phyloP scores from a whole-genome alignment of 257 asterid genomes.

The Solanum stenotomum region DNA sequence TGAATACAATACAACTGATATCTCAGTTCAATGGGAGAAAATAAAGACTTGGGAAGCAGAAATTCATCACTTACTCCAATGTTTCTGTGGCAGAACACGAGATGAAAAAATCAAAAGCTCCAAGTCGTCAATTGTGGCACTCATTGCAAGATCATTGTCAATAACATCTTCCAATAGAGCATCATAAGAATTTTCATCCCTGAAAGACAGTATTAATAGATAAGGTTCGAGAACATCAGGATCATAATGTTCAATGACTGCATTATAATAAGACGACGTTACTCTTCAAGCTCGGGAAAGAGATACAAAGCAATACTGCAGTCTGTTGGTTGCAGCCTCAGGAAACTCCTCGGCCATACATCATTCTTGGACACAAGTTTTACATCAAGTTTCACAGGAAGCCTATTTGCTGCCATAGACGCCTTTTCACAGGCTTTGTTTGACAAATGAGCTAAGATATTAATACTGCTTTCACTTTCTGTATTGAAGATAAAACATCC shows the following conservation, averaged over 20 bases:
- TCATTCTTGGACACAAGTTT: not conserved
- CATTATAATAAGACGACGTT: not conserved
- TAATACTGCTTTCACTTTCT: not conserved
- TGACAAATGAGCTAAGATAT: not conserved
- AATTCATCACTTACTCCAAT: not conserved
- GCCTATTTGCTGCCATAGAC: not conserved
- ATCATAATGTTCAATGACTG: not conserved
- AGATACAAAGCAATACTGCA: constrained; percentile 1
- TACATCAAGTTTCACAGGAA: not conserved
- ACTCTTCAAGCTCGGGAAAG: not conserved
- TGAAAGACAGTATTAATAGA: not conserved
- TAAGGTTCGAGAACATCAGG: not conserved
- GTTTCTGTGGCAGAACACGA: not conserved
- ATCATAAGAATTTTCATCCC: not conserved
- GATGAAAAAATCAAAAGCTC: not conserved
- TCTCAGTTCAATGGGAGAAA: not conserved
- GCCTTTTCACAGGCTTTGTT: not conserved
- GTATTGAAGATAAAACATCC: not conserved
- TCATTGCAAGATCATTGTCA: not conserved
- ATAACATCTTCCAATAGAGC: not conserved
- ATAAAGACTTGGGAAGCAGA: not conserved
- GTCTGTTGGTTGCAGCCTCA: not conserved
- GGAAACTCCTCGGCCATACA: not conserved
- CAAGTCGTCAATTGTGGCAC: not conserved
- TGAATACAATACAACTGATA: not conserved